These are phyloP conservation scores for Plantago major DNA, from an alignment of 257 asterid genomes.

Conservation along the genomic window DNA sequence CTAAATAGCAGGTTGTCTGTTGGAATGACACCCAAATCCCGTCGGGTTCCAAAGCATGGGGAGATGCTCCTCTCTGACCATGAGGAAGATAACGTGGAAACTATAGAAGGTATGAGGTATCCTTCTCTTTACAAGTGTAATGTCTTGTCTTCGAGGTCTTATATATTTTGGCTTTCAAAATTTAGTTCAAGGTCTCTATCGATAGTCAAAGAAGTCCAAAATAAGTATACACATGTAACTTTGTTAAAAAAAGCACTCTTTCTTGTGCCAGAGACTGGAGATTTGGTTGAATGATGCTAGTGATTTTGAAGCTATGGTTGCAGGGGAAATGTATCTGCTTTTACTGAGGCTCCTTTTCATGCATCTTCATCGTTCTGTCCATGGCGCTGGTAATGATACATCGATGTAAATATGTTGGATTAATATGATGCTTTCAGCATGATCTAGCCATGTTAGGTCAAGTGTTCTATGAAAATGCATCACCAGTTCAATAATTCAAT, in stretches of 20 bases:
- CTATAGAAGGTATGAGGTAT: slow-evolving; percentile 80
- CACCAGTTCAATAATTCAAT: too few relatives aligned
- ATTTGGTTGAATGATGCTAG: slow-evolving; percentile 22
- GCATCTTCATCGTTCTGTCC: neutral
- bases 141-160: neutral
- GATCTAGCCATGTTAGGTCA: too few relatives aligned
- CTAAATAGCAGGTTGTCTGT: slow-evolving; percentile 59
- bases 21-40: slow-evolving; percentile 75
- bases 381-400: neutral
- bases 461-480: too few relatives aligned
- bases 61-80: slow-evolving; percentile 86
- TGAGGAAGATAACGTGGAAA: slow-evolving; percentile 94
- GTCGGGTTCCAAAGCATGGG: slow-evolving; percentile 72
- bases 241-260: slow-evolving; percentile 6
- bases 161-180: neutral
- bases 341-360: neutral
- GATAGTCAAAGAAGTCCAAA: neutral
- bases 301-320: slow-evolving; percentile 1
- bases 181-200: neutral
- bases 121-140: slow-evolving; percentile 10
- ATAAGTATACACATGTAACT: neutral
- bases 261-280: slow-evolving; percentile 33
- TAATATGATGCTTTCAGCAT: too few relatives aligned
- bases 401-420: too few relatives aligned
- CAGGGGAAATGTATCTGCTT: neutral